Evolutionary conservation across 2,329 filamentous ascomycete species (phyloP), one percentile per base, ranked within the genome.

Genomic region (Tetracladium maxilliforme): DNA sequence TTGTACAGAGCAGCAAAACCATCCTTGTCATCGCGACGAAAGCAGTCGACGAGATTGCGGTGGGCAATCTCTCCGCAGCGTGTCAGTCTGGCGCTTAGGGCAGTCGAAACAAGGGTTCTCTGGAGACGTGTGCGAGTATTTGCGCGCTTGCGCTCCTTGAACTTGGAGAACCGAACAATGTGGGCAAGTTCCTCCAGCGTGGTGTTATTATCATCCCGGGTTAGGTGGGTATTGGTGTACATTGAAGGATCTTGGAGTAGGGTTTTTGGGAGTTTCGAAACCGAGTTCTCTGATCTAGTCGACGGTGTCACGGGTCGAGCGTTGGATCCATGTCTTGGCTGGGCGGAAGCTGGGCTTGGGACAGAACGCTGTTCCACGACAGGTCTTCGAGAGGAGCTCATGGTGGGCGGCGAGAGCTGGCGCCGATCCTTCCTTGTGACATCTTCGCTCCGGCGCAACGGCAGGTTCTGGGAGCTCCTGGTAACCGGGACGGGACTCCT

Each of bases 91-190:
- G 76, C 70, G 35, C 74, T 81, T 30, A 84, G 58, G 19, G 78
- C 78, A 21, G 75, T 80, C 12, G 76, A 79, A 26, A 86, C 68
- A 32, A 86, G 57, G 43, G 69, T 79, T 42, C 75, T 64, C 46
- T 84, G 77, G 26, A 90, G 61, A 29, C 78, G 73, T 35, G 78
- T 60, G 37, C 80, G 66, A 22, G 74, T 78, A 43, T 76, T 74
- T 35, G 67, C 62, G 52, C 78, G 70, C 59, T 81, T 79, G 58
- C 77, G 76, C 59, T 82, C 75, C 51, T 87, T 80, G 47, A 84
- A 83, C 41, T 74, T 78, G 45, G 78, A 78, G 33, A 84, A 58
- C 32, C 78, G 71, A 35, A 83, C 76, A 39, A 86, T 52, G 47
- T 84, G 78, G 25, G 78, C 78, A 36, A 87, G 66, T 49, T 86